Evolutionary conservation across 1,284 basidiomycete species (phyloP).

Genomic region (Testicularia cyperi): DNA sequence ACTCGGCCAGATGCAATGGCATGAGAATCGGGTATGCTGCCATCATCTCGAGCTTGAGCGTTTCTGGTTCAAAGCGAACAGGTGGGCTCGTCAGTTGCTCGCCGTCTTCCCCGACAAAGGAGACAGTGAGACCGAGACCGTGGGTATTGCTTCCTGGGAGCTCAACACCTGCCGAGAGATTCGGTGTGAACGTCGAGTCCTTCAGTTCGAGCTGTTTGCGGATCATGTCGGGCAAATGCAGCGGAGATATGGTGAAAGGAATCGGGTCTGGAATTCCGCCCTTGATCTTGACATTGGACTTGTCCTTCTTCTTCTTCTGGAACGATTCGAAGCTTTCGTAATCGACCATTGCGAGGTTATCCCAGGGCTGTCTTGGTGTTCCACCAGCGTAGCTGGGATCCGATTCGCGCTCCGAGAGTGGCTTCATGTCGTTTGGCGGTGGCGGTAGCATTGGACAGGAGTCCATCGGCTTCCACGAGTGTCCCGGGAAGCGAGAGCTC

Average conservation of each 20-base stretch:
- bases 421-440: constrained; percentile 18
- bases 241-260: constrained; percentile 39
- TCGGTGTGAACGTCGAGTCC: constrained; percentile 17
- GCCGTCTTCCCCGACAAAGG: constrained; percentile 13
- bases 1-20: constrained; percentile 31
- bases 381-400: not conserved
- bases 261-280: constrained; percentile 26
- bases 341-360: constrained; percentile 25
- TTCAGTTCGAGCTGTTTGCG: constrained; percentile 15
- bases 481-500: constrained; percentile 19
- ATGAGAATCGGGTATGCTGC: constrained; percentile 36
- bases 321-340: constrained; percentile 26
- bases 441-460: constrained; percentile 26
- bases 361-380: constrained; percentile 4
- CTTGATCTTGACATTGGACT: constrained; percentile 13
- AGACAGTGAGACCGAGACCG: constrained; percentile 10
- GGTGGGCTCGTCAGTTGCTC: constrained; percentile 13
- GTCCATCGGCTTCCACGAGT: constrained; percentile 41
- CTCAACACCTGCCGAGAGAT: constrained; percentile 13
- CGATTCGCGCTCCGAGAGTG: constrained; percentile 6
- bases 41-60: constrained; percentile 30
- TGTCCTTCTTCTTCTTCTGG: constrained; percentile 2
- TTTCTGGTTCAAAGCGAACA: constrained; percentile 20
- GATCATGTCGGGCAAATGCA: constrained; percentile 27
- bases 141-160: constrained; percentile 16